These are phyloP conservation scores for Spencermartinsiella europaea DNA, from an alignment of 805 yeast species.

Conservation along the genomic window DNA sequence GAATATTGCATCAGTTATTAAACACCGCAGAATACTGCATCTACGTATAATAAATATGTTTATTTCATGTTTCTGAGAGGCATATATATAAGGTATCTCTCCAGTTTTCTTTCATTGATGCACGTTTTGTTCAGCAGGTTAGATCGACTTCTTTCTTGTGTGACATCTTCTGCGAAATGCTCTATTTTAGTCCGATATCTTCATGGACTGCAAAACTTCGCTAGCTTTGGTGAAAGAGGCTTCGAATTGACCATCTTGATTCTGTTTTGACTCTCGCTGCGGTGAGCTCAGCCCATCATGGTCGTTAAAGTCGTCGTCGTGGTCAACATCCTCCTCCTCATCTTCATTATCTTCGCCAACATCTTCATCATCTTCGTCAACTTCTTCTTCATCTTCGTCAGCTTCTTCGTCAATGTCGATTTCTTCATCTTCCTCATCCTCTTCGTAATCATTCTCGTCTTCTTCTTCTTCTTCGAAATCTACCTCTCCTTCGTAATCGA, in stretches of 20 bases:
- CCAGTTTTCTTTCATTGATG: too few species aligned
- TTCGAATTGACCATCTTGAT: background rate
- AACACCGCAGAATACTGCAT: too few species aligned
- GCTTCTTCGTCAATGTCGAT: conserved; percentile 3
- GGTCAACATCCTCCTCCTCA: conserved; percentile 13
- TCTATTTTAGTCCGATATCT: background rate
- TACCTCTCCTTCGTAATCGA: conserved; percentile 17
- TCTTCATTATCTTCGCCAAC: conserved; percentile 12
- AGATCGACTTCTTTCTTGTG: too few species aligned
- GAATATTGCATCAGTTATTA: too few species aligned
- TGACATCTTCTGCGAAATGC: too few species aligned
- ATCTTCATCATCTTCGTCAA: conserved; percentile 6
- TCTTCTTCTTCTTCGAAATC: conserved; percentile 17
- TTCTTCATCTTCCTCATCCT: conserved; percentile 5
- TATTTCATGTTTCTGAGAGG: too few species aligned
- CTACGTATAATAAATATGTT: too few species aligned
- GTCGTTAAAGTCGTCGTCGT: conserved; percentile 7
- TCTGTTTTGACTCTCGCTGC: background rate
- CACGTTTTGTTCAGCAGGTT: too few species aligned
- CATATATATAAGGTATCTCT: too few species aligned
- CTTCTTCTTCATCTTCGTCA: conserved; percentile 9
- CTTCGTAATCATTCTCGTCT: conserved; percentile 13
- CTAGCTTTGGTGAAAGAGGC: conserved; percentile 5
- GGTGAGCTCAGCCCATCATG: background rate
- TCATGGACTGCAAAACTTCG: conserved; percentile 2